phyloP scores from a whole-genome alignment of 2,329 filamentous ascomycete species.

The Colletotrichum musicola region DNA sequence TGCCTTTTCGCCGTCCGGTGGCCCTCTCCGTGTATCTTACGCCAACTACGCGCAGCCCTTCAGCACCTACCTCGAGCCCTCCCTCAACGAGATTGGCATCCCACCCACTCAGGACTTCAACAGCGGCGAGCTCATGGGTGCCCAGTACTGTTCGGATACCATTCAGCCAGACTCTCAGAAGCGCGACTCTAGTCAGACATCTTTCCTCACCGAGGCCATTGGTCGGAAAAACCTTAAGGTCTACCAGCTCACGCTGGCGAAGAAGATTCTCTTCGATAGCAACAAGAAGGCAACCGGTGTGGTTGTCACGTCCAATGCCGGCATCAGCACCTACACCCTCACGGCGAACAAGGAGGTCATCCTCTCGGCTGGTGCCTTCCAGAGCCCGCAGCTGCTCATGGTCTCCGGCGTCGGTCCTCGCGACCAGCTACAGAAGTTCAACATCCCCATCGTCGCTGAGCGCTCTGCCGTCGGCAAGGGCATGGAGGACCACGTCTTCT shows the following conservation, averaged over 20 bases:
- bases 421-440: conserved; percentile 51
- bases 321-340: conserved; percentile 35
- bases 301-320: conserved; percentile 43
- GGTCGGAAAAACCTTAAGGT: conserved; percentile 51
- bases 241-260: conserved; percentile 56
- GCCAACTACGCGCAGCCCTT: conserved; percentile 45
- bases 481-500: conserved; percentile 82
- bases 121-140: conserved; percentile 55
- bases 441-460: conserved; percentile 61
- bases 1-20: conserved; percentile 43
- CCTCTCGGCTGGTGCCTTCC: conserved; percentile 82
- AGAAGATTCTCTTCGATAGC: conserved; percentile 58
- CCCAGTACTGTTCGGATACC: conserved; percentile 43
- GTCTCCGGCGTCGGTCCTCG: conserved; percentile 65
- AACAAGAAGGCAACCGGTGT: conserved; percentile 57
- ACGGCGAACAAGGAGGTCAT: conserved; percentile 73
- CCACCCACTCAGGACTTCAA: conserved; percentile 51
- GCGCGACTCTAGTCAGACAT: conserved; percentile 52
- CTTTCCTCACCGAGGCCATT: conserved; percentile 48
- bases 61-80: conserved; percentile 43
- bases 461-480: conserved; percentile 76
- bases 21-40: conserved; percentile 45
- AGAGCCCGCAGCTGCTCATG: conserved; percentile 78
- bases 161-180: conserved; percentile 45
- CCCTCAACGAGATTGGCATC: conserved; percentile 57